Evolutionary conservation across 2,329 filamentous ascomycete species (phyloP).

Genomic region (Davidsoniella eucalypti): DNA sequence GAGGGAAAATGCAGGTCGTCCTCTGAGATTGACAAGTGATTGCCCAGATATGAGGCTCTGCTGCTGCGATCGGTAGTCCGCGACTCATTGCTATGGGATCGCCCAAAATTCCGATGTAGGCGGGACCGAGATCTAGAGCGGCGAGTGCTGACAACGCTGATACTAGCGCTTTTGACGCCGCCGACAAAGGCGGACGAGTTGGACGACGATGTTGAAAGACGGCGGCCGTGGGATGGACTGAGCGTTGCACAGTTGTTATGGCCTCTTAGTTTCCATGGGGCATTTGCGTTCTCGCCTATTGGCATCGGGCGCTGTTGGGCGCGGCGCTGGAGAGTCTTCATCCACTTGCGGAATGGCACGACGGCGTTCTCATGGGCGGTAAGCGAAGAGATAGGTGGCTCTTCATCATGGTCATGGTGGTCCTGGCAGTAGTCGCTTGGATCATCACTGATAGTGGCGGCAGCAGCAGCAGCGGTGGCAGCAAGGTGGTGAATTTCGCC

Average conservation of each 20-base stretch:
- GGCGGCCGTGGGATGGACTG: slow-evolving; percentile 9
- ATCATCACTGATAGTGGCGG: background rate
- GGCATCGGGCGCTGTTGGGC: slow-evolving; percentile 25
- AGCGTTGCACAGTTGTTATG: slow-evolving; percentile 16
- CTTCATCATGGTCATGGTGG: background rate
- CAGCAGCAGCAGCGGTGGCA: background rate
- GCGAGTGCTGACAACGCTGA: slow-evolving; percentile 57
- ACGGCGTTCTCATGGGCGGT: too few relatives aligned
- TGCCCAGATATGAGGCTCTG: slow-evolving; percentile 37
- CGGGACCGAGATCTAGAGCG: slow-evolving; percentile 24
- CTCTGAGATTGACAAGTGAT: slow-evolving; percentile 41
- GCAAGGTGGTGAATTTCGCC: background rate
- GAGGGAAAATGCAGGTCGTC: slow-evolving; percentile 28
- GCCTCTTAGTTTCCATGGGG: slow-evolving; percentile 22
- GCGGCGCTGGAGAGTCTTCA: slow-evolving; percentile 49
- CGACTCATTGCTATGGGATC: slow-evolving; percentile 25
- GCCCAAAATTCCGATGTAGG: background rate
- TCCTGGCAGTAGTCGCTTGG: background rate
- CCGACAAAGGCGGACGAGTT: slow-evolving; percentile 68
- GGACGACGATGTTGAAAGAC: slow-evolving; percentile 36
- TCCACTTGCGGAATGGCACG: slow-evolving; percentile 53
- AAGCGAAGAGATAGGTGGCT: too few relatives aligned
- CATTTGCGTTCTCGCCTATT: slow-evolving; percentile 16
- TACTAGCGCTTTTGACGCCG: slow-evolving; percentile 65
- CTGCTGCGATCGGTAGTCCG: slow-evolving; percentile 43